A percentile compares a stretch with the other conserved stretches of the same genome.
Evolutionary conservation across 140 eudicot genomes (phyloP).

Genomic region (Ambrosia hybrid): DNA sequence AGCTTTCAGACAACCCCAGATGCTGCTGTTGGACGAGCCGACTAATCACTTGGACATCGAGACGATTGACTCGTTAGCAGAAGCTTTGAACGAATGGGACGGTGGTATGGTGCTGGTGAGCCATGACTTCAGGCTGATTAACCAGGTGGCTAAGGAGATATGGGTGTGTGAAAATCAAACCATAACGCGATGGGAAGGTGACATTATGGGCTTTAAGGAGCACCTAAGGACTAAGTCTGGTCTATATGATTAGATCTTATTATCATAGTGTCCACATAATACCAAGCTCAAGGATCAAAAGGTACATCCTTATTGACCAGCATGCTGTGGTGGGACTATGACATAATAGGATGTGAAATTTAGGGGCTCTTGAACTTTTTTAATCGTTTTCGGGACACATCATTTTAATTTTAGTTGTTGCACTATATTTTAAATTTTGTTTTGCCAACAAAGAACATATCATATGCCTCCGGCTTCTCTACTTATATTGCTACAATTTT

Average conservation of each 20-base stretch:
- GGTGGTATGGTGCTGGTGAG: slow-evolving; percentile 92
- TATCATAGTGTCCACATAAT: neutral
- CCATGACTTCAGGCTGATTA: slow-evolving; percentile 85
- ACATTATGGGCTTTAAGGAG: slow-evolving; percentile 74
- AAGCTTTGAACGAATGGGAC: slow-evolving; percentile 86
- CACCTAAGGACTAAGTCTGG: slow-evolving; percentile 72
- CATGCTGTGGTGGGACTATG: slow-evolving; percentile 30
- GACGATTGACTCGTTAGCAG: slow-evolving; percentile 81
- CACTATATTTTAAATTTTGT: slow-evolving; percentile 22
- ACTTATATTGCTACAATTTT: slow-evolving; percentile 34
- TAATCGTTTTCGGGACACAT: neutral
- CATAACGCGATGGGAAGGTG: slow-evolving; percentile 79
- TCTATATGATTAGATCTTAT: slow-evolving; percentile 9
- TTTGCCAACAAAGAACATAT: slow-evolving; percentile 22
- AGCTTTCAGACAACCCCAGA: slow-evolving; percentile 76
- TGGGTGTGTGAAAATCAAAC: slow-evolving; percentile 95
- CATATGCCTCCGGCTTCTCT: neutral
- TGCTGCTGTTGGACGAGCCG: slow-evolving; percentile 82
- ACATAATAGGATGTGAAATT: slow-evolving; percentile 12
- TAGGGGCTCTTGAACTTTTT: slow-evolving; percentile 5
- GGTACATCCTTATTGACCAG: neutral
- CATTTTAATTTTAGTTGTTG: slow-evolving; percentile 20
- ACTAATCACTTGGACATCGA: slow-evolving; percentile 88
- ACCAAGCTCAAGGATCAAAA: neutral
- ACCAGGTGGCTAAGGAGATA: slow-evolving; percentile 93